phyloP scores from a whole-genome alignment of 2,329 filamentous ascomycete genomes.

The Fusarium sp. region DNA sequence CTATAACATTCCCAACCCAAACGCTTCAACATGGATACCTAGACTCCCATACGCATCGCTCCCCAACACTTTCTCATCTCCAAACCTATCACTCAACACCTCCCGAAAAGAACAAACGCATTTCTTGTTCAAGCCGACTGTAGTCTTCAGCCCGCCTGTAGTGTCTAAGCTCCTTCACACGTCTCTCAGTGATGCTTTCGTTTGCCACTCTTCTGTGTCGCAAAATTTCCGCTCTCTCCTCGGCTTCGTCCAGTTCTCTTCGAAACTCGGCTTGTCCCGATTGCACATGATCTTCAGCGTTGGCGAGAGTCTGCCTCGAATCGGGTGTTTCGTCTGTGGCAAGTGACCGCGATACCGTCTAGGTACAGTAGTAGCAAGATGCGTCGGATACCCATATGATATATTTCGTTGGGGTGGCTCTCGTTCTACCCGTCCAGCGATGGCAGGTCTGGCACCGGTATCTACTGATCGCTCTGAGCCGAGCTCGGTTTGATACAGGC shows the following conservation, averaged over 20 bases:
- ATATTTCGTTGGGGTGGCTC: background rate
- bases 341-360: background rate
- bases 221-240: background rate
- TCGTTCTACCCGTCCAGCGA: background rate
- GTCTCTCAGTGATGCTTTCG: background rate
- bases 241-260: background rate
- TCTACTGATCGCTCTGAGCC: background rate
- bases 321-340: background rate
- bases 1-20: background rate
- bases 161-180: background rate
- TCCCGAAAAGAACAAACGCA: background rate
- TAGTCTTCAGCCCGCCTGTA: background rate
- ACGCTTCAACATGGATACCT: background rate
- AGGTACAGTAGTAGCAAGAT: conserved; percentile 3
- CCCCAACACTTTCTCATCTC: background rate
- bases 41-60: background rate
- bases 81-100: background rate
- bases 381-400: background rate
- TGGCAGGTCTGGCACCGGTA: background rate
- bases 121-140: background rate
- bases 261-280: background rate
- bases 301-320: background rate
- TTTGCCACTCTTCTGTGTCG: background rate
- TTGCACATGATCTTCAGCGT: background rate
- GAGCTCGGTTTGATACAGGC: background rate